Conservation (phyloP, 73 alveolate species). For the Blepharisma stoltei region DNA sequence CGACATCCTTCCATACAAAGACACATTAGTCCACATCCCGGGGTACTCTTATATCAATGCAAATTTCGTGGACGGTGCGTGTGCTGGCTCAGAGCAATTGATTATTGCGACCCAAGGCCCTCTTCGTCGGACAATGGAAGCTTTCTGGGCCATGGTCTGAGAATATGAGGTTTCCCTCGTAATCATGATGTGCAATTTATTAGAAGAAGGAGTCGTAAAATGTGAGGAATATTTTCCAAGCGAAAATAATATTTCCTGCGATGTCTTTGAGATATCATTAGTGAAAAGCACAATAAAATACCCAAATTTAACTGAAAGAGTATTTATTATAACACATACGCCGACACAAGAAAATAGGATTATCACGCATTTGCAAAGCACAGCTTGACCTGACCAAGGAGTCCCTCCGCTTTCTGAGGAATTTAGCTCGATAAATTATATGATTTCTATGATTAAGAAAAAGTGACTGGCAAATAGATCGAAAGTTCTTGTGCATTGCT, state of each 20-base stretch:
- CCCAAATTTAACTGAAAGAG: background rate
- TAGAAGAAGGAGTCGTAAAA: constrained; percentile 18
- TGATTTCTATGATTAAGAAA: constrained; percentile 33
- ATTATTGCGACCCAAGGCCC: constrained; percentile 68
- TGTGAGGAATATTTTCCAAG: constrained; percentile 30
- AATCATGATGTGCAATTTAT: constrained; percentile 17
- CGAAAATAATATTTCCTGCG: background rate
- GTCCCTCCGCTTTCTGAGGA: constrained; percentile 66
- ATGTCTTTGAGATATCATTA: constrained; percentile 19
- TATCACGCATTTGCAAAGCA: constrained; percentile 61
- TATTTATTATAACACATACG: background rate
- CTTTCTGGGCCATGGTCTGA: constrained; percentile 64
- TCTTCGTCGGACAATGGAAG: constrained; percentile 29
- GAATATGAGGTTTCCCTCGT: constrained; percentile 28
- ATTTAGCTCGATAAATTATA: constrained; percentile 39
- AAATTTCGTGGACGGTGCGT: constrained; percentile 38
- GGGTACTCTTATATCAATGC: constrained; percentile 46
- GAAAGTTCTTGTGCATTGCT: constrained; percentile 55
- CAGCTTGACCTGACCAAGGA: constrained; percentile 95
- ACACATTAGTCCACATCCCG: background rate
- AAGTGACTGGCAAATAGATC: constrained; percentile 10
- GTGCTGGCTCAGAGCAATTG: constrained; percentile 34
- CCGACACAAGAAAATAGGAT: background rate
- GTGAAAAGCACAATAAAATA: background rate
- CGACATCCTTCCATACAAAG: constrained; percentile 30